Conservation (phyloP, 257 asterid species). For the Lycium ferocissimum region DNA sequence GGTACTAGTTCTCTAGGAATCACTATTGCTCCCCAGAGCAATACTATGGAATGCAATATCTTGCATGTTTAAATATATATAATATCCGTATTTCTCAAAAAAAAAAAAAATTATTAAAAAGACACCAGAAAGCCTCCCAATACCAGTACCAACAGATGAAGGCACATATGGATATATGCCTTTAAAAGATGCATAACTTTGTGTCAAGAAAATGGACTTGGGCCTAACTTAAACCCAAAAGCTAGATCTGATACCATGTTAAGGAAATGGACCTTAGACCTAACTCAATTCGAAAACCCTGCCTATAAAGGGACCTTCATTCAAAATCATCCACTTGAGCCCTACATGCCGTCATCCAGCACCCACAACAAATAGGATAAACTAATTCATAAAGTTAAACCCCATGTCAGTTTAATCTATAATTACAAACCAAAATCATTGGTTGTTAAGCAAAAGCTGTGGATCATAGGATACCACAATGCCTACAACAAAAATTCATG, state of each 20-base stretch:
- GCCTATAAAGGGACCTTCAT: not conserved
- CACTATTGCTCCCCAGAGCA: too few relatives aligned
- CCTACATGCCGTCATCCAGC: not conserved
- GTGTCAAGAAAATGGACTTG: not conserved
- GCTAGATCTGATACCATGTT: not conserved
- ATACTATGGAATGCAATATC: too few relatives aligned
- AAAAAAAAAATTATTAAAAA: not conserved
- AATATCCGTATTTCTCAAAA: too few relatives aligned
- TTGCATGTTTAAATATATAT: too few relatives aligned
- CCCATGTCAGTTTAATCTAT: slow-evolving; percentile 1
- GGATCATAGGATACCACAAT: not conserved
- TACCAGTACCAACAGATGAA: not conserved
- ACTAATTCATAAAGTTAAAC: not conserved
- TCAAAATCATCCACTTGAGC: slow-evolving; percentile 7
- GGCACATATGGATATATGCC: not conserved
- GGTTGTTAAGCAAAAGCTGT: not conserved
- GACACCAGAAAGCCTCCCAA: slow-evolving; percentile 22
- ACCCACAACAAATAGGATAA: not conserved
- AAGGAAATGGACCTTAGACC: not conserved
- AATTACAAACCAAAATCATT: not conserved
- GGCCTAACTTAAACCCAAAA: not conserved
- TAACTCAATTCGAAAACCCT: not conserved
- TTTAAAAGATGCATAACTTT: not conserved
- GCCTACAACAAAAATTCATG: not conserved
- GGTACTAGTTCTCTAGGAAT: too few relatives aligned